Percentiles rank a stretch among this genome's conserved stretches.
phyloP scores from a whole-genome alignment of 768 basidiomycete genomes.

The Amyloporia xantha region DNA sequence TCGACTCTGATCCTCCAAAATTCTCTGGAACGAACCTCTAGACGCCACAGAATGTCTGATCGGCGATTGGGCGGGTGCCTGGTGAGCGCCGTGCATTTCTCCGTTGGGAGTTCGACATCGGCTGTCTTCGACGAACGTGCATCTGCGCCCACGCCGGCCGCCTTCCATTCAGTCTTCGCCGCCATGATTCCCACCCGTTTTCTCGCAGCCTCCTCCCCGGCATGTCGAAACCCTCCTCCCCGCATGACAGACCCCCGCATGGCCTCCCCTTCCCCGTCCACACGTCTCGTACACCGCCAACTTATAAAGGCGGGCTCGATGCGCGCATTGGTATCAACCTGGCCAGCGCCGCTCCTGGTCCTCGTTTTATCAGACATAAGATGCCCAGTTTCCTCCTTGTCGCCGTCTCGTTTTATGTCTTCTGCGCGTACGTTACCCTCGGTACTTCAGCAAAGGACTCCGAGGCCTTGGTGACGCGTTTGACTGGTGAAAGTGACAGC shows the following conservation, averaged over 20 bases:
- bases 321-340: background rate
- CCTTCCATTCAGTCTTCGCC: background rate
- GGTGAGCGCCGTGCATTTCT: background rate
- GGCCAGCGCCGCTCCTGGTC: background rate
- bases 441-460: too few relatives aligned
- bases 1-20: too few relatives aligned
- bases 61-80: background rate
- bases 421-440: conserved; percentile 2
- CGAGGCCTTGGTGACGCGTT: too few relatives aligned
- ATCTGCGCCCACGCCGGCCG: background rate
- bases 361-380: background rate
- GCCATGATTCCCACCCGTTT: background rate
- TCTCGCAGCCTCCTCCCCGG: background rate
- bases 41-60: too few relatives aligned
- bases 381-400: background rate
- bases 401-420: background rate
- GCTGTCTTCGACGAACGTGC: background rate
- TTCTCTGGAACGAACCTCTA: too few relatives aligned
- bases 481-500: too few relatives aligned
- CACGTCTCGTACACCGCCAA: background rate
- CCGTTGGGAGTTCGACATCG: background rate
- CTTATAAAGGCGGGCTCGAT: background rate
- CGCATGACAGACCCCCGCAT: background rate
- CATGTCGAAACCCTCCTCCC: background rate
- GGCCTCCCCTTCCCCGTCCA: background rate